Evolutionary conservation across 225 moss, liverwort and hornwort genomes (phyloP).

Genomic region (Neckera pumila): DNA sequence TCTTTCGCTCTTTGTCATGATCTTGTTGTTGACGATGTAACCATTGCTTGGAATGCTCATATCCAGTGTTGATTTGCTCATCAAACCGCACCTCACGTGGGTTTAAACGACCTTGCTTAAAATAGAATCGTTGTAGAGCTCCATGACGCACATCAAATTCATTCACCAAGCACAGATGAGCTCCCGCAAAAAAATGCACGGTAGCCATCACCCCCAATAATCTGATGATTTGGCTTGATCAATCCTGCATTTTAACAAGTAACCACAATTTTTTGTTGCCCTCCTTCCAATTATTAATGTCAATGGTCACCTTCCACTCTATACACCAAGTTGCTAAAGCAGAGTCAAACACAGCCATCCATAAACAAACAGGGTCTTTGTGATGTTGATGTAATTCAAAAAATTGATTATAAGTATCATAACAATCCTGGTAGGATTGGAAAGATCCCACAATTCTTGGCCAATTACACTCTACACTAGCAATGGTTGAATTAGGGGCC

Average conservation of each 20-base stretch:
- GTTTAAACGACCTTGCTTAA: not conserved
- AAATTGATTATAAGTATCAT: not conserved
- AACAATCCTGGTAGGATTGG: not conserved
- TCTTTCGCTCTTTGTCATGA: no score
- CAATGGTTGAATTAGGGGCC: not conserved
- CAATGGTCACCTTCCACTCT: not conserved
- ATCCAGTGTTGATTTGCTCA: no score
- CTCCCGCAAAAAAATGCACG: not conserved
- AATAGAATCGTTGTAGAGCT: not conserved
- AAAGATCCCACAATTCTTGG: not conserved
- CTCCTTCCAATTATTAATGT: not conserved
- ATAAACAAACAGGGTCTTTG: not conserved
- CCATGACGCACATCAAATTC: not conserved
- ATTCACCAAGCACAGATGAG: not conserved
- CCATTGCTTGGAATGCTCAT: no score
- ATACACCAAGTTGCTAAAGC: not conserved
- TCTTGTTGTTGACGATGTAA: no score
- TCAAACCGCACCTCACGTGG: no score
- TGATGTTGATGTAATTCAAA: not conserved
- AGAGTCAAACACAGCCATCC: rapidly evolving
- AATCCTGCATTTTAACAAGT: not conserved
- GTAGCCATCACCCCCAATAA: not conserved
- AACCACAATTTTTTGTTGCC: not conserved
- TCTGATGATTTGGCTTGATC: not conserved
- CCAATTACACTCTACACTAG: not conserved